A percentile compares a stretch with the other conserved stretches of the same genome.
Evolutionary conservation across 768 basidiomycete species (phyloP).

Genomic region (Cubamyces sp.): DNA sequence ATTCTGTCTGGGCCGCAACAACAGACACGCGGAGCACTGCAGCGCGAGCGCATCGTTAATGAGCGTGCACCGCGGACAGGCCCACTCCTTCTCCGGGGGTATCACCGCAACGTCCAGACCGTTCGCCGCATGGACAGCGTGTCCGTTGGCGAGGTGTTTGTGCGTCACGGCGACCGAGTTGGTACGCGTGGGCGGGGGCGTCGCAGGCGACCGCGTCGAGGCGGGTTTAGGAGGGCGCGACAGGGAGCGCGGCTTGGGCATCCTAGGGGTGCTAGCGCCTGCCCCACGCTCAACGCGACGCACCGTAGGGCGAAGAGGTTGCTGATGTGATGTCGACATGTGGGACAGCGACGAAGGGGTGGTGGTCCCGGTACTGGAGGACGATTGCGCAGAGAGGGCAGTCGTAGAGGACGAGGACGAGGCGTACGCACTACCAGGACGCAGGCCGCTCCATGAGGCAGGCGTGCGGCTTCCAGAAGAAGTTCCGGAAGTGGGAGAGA

Average conservation of each 20-base stretch:
- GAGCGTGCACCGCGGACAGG: slow-evolving; percentile 62
- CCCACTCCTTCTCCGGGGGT: slow-evolving; percentile 33
- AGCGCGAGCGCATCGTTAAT: slow-evolving; percentile 52
- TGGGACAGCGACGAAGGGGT: slow-evolving; percentile 3
- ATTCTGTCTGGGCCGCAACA: slow-evolving; percentile 31
- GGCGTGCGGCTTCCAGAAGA: slow-evolving; percentile 5
- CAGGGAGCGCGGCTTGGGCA: slow-evolving; percentile 20
- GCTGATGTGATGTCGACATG: background rate
- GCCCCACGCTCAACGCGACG: slow-evolving; percentile 20
- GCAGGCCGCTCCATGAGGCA: slow-evolving; percentile 13
- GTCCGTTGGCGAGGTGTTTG: background rate
- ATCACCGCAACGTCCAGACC: background rate
- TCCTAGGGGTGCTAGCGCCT: slow-evolving; percentile 8
- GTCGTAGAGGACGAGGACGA: slow-evolving; percentile 12
- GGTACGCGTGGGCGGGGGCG: slow-evolving; percentile 24
- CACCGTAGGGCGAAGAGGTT: slow-evolving; percentile 14
- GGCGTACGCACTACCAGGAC: slow-evolving; percentile 5
- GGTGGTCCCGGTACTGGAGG: background rate
- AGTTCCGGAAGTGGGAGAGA: slow-evolving; percentile 11
- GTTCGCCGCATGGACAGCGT: background rate
- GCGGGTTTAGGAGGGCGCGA: slow-evolving; percentile 5
- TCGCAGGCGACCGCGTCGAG: background rate
- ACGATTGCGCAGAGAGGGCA: slow-evolving; percentile 1
- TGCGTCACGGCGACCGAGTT: slow-evolving; percentile 10
- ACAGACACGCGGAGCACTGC: slow-evolving; percentile 66